phyloP scores from a whole-genome alignment of 495 filamentous ascomycete genomes.

The Hypoxylon lienhwacheense region DNA sequence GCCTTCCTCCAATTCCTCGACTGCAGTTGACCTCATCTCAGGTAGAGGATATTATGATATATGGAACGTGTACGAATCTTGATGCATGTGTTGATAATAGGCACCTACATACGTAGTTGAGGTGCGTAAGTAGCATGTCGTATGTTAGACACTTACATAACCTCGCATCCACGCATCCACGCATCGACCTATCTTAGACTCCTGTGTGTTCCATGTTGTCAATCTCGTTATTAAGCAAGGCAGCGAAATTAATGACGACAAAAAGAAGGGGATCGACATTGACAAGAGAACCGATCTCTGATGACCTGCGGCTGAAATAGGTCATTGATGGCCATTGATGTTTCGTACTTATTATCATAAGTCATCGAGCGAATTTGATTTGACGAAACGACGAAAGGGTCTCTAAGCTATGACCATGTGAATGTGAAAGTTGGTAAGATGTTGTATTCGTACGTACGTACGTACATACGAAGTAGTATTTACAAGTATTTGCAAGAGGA shows the following conservation, averaged over 20 bases:
- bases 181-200: too few species aligned
- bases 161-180: too few species aligned
- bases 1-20: slow-evolving; percentile 7
- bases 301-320: slow-evolving; percentile 15
- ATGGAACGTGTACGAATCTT: too few species aligned
- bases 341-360: slow-evolving; percentile 22
- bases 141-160: too few species aligned
- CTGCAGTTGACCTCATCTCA: slow-evolving; percentile 5
- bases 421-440: slow-evolving; percentile 5
- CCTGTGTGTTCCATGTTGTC: too few species aligned
- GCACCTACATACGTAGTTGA: too few species aligned
- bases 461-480: background rate
- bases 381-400: background rate
- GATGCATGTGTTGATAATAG: too few species aligned
- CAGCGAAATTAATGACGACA: background rate
- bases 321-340: slow-evolving; percentile 4
- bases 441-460: background rate
- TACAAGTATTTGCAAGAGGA: too few species aligned
- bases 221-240: background rate
- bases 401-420: slow-evolving; percentile 20
- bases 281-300: slow-evolving; percentile 21
- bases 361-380: slow-evolving; percentile 13
- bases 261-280: slow-evolving; percentile 9
- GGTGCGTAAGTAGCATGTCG: too few species aligned
- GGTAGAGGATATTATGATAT: too few species aligned